Percentiles rank a stretch among this genome's conserved stretches.
Conservation (phyloP, 768 basidiomycete genomes). For the Boletus barrowsii region DNA sequence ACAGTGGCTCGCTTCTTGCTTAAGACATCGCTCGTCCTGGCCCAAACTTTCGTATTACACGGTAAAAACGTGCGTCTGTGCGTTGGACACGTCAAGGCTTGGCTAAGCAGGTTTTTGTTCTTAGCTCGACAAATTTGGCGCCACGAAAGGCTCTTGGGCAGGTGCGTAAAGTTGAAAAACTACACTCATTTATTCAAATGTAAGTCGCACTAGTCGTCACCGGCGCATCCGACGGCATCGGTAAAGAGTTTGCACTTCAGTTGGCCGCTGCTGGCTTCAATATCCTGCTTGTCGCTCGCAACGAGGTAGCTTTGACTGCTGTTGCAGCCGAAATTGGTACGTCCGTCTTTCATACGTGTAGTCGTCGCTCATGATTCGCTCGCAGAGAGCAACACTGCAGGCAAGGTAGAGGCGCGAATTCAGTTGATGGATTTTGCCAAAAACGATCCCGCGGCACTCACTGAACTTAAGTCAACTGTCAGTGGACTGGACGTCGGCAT, state of each 20-base stretch:
- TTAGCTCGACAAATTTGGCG: constrained; percentile 77
- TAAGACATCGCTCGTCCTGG: constrained; percentile 60
- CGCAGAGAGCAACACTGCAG: constrained; percentile 35
- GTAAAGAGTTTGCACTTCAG: constrained; percentile 91
- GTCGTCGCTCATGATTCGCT: constrained; percentile 20
- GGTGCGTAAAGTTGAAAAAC: constrained; percentile 27
- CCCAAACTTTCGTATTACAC: constrained; percentile 70
- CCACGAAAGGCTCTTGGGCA: constrained; percentile 88
- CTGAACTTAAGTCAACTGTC: constrained; percentile 47
- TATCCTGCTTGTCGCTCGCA: constrained; percentile 78
- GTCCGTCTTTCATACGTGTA: background rate
- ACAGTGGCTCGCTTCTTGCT: constrained; percentile 51
- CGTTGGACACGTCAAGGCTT: background rate
- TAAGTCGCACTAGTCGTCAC: constrained; percentile 61
- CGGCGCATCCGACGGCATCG: constrained; percentile 94
- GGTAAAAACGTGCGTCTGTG: constrained; percentile 53
- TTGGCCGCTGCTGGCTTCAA: constrained; percentile 88
- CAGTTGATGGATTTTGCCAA: constrained; percentile 76
- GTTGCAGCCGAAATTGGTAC: constrained; percentile 76
- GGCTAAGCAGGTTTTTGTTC: background rate
- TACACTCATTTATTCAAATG: background rate
- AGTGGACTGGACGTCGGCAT: constrained; percentile 67
- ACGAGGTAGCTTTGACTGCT: constrained; percentile 54
- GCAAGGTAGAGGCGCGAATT: constrained; percentile 54
- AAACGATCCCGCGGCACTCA: constrained; percentile 51